Evolutionary conservation across 108 stramenopile species (phyloP), one percentile per base, ranked within the genome.

Genomic region (Cyclotella sp.): DNA sequence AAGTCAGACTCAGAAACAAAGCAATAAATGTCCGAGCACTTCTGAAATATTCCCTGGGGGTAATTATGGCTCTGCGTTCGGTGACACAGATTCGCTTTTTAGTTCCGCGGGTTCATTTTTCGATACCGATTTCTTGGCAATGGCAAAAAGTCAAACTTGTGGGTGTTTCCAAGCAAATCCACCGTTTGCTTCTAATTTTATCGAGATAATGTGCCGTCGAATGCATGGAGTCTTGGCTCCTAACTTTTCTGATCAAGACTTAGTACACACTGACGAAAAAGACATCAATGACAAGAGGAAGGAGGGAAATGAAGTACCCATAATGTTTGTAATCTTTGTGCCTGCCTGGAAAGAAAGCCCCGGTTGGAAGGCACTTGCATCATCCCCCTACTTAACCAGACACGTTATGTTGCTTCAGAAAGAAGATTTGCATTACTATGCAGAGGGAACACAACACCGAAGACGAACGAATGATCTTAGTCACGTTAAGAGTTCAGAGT

Each of bases 151-250:
- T 19, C 8, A 68, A 3, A 34, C 34, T 22, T 86, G 89, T 8
- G 89, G 88, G 0, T 89, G 86, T 49, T 93, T 73, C 55, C 86
- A 97, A 70, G 96, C 95, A 13, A 97, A 97, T 83, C 96, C 96
- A 52, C 96, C 96, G 0, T 97, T 97, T 77, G 86, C 91, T 27
- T 88, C 91, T 9, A 81, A 82, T 14, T 87, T 97, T 28, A 92
- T 96, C 54, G 64, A 65, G 13, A 65, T 45, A 26, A 91, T 97
- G 87, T 82, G 79, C 41, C 22, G 67, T 46, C 87, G 82, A 62
- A 95, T 93, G 81, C 76, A 90, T 39, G 19, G 72, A 14, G 66
- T 72, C 30, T 68, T 84, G 52, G 39, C 39, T 14, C 53, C 51
- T 40, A 22, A 30, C 26, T 7, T 16, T 6, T 21, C 8, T 8